These are phyloP conservation scores for Solanum arcanum DNA, from an alignment of 257 asterid genomes.

Conservation along the genomic window DNA sequence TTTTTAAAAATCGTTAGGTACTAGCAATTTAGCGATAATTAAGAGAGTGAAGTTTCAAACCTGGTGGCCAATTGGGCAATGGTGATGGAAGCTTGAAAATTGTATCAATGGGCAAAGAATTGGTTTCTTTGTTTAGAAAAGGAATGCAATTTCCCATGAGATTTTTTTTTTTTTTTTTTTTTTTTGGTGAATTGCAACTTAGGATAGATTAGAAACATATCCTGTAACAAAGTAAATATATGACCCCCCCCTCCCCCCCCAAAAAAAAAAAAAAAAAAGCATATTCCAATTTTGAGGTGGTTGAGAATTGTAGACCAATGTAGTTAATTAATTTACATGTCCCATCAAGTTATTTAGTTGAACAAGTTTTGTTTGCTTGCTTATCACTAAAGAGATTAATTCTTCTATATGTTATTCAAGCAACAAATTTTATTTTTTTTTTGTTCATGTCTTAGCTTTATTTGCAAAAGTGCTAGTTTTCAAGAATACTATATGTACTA, in stretches of 20 bases:
- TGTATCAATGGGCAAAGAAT: constrained; percentile 46
- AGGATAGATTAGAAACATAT: not conserved
- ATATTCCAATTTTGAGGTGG: not conserved
- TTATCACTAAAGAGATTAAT: not conserved
- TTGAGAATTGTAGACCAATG: not conserved
- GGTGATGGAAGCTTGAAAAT: constrained; percentile 58
- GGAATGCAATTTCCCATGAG: constrained; percentile 31
- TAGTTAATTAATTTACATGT: not conserved
- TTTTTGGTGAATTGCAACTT: not conserved
- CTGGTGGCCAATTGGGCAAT: constrained; percentile 53
- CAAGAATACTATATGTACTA: not conserved
- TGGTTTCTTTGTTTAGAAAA: not conserved
- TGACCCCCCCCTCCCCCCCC: too few relatives aligned
- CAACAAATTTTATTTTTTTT: not conserved
- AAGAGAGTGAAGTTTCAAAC: constrained; percentile 9
- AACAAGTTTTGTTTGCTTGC: not conserved
- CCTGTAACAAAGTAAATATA: not conserved
- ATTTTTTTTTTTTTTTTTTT: too few relatives aligned
- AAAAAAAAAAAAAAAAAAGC: not conserved
- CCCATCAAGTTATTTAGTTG: not conserved
- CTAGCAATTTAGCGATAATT: not conserved
- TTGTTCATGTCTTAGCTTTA: not conserved
- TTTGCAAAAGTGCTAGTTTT: not conserved
- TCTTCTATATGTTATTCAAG: not conserved
- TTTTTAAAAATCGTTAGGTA: not conserved